A percentile compares a stretch with the other conserved stretches of the same genome.
Evolutionary conservation across 2,329 filamentous ascomycete genomes (phyloP).

Genomic region (Fusarium austroafricanum): DNA sequence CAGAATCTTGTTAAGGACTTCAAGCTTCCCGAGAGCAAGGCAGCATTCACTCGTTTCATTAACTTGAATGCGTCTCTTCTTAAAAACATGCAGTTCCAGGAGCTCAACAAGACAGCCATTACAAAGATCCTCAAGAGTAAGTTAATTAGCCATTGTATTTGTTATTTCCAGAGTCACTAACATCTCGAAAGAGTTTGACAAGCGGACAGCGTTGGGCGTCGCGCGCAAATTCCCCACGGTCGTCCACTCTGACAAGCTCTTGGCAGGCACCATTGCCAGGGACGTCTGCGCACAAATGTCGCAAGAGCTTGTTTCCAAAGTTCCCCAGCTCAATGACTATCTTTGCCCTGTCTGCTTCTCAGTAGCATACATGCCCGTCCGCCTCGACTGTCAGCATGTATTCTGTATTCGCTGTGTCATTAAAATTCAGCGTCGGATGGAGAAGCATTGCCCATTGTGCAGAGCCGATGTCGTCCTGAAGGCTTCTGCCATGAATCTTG

Average conservation of each 20-base stretch:
- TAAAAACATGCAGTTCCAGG: constrained; percentile 84
- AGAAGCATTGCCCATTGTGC: constrained; percentile 80
- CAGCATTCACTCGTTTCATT: constrained; percentile 76
- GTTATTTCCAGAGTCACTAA: constrained; percentile 17
- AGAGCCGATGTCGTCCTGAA: constrained; percentile 76
- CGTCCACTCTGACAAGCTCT: constrained; percentile 69
- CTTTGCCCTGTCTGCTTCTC: constrained; percentile 83
- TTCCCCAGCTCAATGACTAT: constrained; percentile 88
- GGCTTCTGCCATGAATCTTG: constrained; percentile 77
- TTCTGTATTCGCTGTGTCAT: constrained; percentile 89
- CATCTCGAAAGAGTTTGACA: constrained; percentile 80
- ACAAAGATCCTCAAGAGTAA: constrained; percentile 86
- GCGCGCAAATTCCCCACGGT: constrained; percentile 70
- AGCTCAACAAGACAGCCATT: constrained; percentile 82
- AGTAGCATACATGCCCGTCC: constrained; percentile 85
- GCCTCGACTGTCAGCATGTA: constrained; percentile 78
- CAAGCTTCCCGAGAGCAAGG: constrained; percentile 72
- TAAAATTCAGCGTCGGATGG: constrained; percentile 77
- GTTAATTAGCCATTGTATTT: constrained; percentile 39
- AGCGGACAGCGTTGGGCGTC: constrained; percentile 80
- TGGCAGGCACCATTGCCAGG: constrained; percentile 76
- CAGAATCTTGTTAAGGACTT: constrained; percentile 70
- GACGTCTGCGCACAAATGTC: constrained; percentile 81
- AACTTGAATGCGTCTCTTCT: constrained; percentile 79
- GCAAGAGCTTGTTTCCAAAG: constrained; percentile 75